Percentiles rank a stretch among this genome's conserved stretches.
Conservation (phyloP, 805 yeast genomes). For the Dipodascus geniculatus region DNA sequence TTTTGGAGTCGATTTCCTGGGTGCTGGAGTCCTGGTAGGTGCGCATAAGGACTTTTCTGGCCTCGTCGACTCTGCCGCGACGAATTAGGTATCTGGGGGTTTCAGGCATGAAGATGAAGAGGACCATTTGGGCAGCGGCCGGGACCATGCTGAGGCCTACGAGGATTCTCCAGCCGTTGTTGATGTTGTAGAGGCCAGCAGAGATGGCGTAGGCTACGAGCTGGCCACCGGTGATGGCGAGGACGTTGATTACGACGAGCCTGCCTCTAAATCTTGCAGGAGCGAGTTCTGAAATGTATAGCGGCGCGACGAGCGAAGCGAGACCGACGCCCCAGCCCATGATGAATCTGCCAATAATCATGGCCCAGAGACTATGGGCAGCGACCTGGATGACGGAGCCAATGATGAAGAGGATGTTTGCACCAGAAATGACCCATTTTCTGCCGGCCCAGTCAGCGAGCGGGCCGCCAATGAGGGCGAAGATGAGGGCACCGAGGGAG, state of each 20-base stretch:
- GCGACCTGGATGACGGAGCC: slow-evolving; percentile 83
- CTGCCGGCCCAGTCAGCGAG: slow-evolving; percentile 79
- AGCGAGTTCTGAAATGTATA: slow-evolving; percentile 84
- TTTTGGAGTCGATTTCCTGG: slow-evolving; percentile 50
- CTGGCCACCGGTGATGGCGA: slow-evolving; percentile 93
- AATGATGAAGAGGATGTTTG: slow-evolving; percentile 67
- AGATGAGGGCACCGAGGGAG: slow-evolving; percentile 81
- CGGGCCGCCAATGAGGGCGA: slow-evolving; percentile 68
- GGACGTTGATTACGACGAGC: slow-evolving; percentile 73
- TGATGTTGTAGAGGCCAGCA: slow-evolving; percentile 52
- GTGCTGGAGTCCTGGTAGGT: slow-evolving; percentile 56
- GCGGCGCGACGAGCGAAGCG: slow-evolving; percentile 89
- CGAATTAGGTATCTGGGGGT: slow-evolving; percentile 86
- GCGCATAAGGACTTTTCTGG: slow-evolving; percentile 50
- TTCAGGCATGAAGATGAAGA: slow-evolving; percentile 83
- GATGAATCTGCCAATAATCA: slow-evolving; percentile 83
- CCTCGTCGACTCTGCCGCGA: slow-evolving; percentile 52
- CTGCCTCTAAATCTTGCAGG: slow-evolving; percentile 89
- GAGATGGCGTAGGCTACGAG: slow-evolving; percentile 88
- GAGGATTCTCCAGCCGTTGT: slow-evolving; percentile 85
- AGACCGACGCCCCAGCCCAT: slow-evolving; percentile 97
- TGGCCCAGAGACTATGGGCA: slow-evolving; percentile 73
- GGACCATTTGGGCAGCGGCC: slow-evolving; percentile 60
- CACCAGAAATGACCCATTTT: slow-evolving; percentile 69
- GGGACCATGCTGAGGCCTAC: slow-evolving; percentile 90